Evolutionary conservation across 306 rosid species (phyloP).

Genomic region (Lathyrus aphaca): DNA sequence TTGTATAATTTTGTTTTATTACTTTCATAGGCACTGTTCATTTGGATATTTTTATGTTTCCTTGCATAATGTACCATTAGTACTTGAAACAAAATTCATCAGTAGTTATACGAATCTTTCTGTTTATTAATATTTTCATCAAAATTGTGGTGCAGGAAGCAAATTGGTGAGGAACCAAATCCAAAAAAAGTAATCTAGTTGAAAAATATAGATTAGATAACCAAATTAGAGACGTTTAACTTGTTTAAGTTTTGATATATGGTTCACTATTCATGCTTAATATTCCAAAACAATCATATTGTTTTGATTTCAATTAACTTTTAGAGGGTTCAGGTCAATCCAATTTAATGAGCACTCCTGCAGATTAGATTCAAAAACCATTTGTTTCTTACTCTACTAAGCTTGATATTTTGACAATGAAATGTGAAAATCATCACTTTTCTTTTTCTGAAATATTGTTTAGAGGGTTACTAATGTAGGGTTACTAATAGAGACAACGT

Average conservation of each 20-base stretch:
- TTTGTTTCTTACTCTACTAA: neutral
- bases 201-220: neutral
- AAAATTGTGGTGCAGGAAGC: neutral
- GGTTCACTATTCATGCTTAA: neutral
- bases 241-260: neutral
- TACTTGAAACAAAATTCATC: neutral
- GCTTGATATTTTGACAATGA: neutral
- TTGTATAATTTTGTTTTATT: conserved; percentile 20
- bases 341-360: neutral
- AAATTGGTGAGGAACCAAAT: neutral
- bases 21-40: conserved; percentile 9
- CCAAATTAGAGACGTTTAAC: neutral
- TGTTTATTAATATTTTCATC: neutral
- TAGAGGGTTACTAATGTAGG: neutral
- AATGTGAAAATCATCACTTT: neutral
- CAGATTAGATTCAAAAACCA: neutral
- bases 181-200: neutral
- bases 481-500: neutral
- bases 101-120: neutral
- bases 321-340: neutral
- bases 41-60: neutral
- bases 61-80: neutral
- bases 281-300: neutral
- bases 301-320: neutral
- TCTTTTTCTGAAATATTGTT: neutral